A percentile compares a stretch with the other conserved stretches of the same genome.
These are phyloP conservation scores for Marvania coccoides DNA, from an alignment of 139 green algal genomes.

Conservation along the genomic window DNA sequence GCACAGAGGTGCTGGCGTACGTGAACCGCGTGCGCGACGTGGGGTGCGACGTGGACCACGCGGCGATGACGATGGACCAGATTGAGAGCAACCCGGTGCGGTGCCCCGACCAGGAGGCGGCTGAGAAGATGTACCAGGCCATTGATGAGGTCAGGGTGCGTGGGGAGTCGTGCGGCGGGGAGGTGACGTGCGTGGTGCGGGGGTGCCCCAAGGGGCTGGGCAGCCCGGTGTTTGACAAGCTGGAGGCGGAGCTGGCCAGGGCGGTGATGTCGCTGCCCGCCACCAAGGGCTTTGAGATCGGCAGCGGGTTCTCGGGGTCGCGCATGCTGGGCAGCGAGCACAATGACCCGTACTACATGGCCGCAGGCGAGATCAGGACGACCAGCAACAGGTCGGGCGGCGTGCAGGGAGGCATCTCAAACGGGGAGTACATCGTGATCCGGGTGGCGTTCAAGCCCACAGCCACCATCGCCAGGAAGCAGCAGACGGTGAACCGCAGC, in stretches of 20 bases:
- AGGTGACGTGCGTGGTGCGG: slow-evolving; percentile 96
- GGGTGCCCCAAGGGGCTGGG: slow-evolving; percentile 80
- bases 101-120: slow-evolving; percentile 82
- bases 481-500: slow-evolving; percentile 75
- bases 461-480: slow-evolving; percentile 83
- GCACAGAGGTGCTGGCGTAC: slow-evolving; percentile 85
- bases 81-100: slow-evolving; percentile 94
- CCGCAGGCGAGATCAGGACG: slow-evolving; percentile 71
- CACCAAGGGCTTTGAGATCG: slow-evolving; percentile 99
- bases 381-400: slow-evolving; percentile 77
- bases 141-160: slow-evolving; percentile 89
- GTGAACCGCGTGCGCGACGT: slow-evolving; percentile 83
- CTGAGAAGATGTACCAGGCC: slow-evolving; percentile 73
- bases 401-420: slow-evolving; percentile 85
- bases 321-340: slow-evolving; percentile 86
- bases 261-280: slow-evolving; percentile 93
- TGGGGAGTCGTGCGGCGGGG: slow-evolving; percentile 92
- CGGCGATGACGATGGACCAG: slow-evolving; percentile 71
- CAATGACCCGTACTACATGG: slow-evolving; percentile 96
- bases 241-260: slow-evolving; percentile 96
- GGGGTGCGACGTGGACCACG: slow-evolving; percentile 58
- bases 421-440: slow-evolving; percentile 94
- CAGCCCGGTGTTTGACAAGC: slow-evolving; percentile 95
- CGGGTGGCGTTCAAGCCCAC: slow-evolving; percentile 98
- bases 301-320: slow-evolving; percentile 80